Base-by-base conservation (phyloP, 768 basidiomycete genomes). In the Asterophora parasitica region DNA sequence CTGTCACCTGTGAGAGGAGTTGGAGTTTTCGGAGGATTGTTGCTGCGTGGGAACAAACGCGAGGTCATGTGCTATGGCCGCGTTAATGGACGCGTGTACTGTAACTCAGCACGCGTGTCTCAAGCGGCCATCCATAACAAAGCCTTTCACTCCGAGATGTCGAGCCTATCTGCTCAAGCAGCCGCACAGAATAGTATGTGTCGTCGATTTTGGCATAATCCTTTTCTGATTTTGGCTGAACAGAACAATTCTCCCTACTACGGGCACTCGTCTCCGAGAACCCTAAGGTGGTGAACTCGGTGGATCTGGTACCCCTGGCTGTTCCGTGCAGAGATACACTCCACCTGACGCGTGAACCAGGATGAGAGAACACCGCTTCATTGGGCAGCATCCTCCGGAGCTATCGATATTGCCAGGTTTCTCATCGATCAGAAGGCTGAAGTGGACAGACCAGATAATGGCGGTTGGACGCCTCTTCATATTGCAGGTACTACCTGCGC, bases 321-420 rank as follows among this genome's bases (percentile, higher is more conserved):
- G 27, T 11, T 43, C 38, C 11, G n/a, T 31, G 34, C 11, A 23
- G 8, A 23, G n/a, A 16, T 31, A 4, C 12, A 35, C 35, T 13
- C 20, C 23, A 36, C 12, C 52, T 49, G 6, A 31, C 12, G 8
- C 13, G 11, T 33, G 12, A 20, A 35, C 44, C 50, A 90, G 88
- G 89, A 92, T 61, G 83, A 75, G 32, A 74, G 90, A 28, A 88
- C 90, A 0, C 78, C 90, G 7, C 66, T 92, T n/a, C 90, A 92
- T 58, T 91, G 88, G 88, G 86, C 88, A 48, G 81, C 88, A 10
- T 83, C 83, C 9, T 80, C 80, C 15, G 88, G 87, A 42, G 76
- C 83, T 33, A 62, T 79, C 46, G 85, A 88, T 46, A 81, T 88
- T 52, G 75, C 62, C 23, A 71, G 77, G 45, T 86, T 80, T 63